A percentile compares a stretch with the other conserved stretches of the same genome.
These are phyloP conservation scores for Hydnomerulius pinastri DNA, from an alignment of 768 basidiomycete species.

Conservation along the genomic window DNA sequence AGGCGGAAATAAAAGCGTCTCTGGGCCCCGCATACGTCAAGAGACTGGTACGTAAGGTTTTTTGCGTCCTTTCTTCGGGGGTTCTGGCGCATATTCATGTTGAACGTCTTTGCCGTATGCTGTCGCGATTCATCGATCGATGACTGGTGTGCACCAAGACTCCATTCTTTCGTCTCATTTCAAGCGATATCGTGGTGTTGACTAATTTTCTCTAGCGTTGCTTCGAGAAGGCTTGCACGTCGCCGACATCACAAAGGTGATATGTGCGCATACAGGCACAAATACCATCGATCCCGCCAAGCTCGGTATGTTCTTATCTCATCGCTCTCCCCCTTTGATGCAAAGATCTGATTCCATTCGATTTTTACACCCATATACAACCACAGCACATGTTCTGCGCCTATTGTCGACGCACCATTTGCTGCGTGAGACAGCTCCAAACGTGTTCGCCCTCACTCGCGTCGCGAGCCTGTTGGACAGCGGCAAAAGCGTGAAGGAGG, in stretches of 20 bases:
- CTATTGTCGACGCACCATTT: slow-evolving; percentile 81
- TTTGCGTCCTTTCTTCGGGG: background rate
- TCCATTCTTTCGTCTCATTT: background rate
- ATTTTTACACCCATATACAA: background rate
- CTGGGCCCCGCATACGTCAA: background rate
- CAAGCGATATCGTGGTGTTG: background rate
- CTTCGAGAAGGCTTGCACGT: slow-evolving; percentile 20
- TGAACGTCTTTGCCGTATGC: background rate
- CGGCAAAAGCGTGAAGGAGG: slow-evolving; percentile 53
- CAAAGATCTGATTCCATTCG: too few species aligned
- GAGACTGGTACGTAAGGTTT: slow-evolving; percentile 7
- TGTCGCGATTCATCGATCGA: background rate
- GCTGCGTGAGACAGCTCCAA: slow-evolving; percentile 64
- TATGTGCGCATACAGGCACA: slow-evolving; percentile 17
- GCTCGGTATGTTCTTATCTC: slow-evolving; percentile 14
- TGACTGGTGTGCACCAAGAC: background rate
- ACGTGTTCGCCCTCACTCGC: slow-evolving; percentile 73
- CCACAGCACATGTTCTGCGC: slow-evolving; percentile 68
- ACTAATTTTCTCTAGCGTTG: background rate
- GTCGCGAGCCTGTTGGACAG: slow-evolving; percentile 70
- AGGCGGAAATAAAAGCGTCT: background rate
- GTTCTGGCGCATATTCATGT: too few species aligned
- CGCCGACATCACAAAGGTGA: slow-evolving; percentile 22
- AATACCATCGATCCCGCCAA: slow-evolving; percentile 20
- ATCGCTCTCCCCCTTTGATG: too few species aligned